A percentile compares a stretch with the other conserved stretches of the same genome.
These are phyloP conservation scores for Trypethelium eluteriae DNA, from an alignment of 495 filamentous ascomycete genomes.

Conservation along the genomic window DNA sequence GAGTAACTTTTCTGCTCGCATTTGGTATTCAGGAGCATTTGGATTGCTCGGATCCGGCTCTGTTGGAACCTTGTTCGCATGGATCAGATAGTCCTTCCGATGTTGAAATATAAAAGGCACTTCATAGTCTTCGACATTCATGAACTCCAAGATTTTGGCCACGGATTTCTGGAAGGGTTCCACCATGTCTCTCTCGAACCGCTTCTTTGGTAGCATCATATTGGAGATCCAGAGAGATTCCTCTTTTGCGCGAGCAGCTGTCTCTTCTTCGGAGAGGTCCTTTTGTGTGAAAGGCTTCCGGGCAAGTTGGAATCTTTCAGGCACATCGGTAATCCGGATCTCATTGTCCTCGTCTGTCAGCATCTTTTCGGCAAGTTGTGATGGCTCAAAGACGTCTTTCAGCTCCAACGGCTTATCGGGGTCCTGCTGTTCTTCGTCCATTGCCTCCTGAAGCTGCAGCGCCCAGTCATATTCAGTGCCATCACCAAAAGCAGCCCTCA, in stretches of 20 bases:
- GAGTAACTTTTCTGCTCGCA: slow-evolving; percentile 78
- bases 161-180: slow-evolving; percentile 81
- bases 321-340: slow-evolving; percentile 78
- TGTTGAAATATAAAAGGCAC: slow-evolving; percentile 98
- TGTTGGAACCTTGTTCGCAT: slow-evolving; percentile 63
- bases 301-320: slow-evolving; percentile 88
- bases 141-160: slow-evolving; percentile 87
- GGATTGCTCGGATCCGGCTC: slow-evolving; percentile 49
- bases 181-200: slow-evolving; percentile 58
- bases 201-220: slow-evolving; percentile 78
- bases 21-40: slow-evolving; percentile 61
- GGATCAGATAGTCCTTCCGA: slow-evolving; percentile 94
- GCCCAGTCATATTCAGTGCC: slow-evolving; percentile 94
- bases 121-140: slow-evolving; percentile 84
- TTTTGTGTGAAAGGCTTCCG: slow-evolving; percentile 78
- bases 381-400: slow-evolving; percentile 96
- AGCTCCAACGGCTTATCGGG: slow-evolving; percentile 70
- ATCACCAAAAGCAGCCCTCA: slow-evolving; percentile 90
- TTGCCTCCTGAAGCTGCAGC: slow-evolving; percentile 67
- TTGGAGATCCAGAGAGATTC: slow-evolving; percentile 87
- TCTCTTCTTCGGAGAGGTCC: slow-evolving; percentile 64
- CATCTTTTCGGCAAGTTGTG: slow-evolving; percentile 83
- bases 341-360: slow-evolving; percentile 90
- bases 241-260: slow-evolving; percentile 52
- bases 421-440: slow-evolving; percentile 63